phyloP scores from a whole-genome alignment of 176 grass and related monocot genomes.

The Oryza nivara region DNA sequence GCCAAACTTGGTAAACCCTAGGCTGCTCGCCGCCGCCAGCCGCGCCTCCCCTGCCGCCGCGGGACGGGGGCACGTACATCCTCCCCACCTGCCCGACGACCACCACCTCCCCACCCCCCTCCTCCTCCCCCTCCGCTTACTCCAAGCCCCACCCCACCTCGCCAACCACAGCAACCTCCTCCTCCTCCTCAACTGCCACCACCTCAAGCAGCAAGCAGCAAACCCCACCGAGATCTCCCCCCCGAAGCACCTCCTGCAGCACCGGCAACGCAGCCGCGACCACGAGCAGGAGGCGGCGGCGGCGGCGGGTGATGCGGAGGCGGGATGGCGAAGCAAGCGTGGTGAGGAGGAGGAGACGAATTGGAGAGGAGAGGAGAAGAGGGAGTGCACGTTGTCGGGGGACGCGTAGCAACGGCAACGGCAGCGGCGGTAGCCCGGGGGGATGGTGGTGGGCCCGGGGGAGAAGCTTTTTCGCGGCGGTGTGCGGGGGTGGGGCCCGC shows the following conservation, averaged over 20 bases:
- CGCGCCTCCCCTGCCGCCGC: slow-evolving; percentile 22
- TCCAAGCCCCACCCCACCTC: not conserved
- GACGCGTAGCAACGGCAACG: slow-evolving; percentile 40
- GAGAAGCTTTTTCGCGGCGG: not conserved
- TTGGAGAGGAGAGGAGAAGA: not conserved
- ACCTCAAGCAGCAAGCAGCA: not conserved
- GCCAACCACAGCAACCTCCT: not conserved
- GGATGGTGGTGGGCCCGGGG: not conserved
- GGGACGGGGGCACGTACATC: slow-evolving; percentile 80
- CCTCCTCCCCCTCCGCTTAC: not conserved
- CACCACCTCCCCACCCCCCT: not conserved
- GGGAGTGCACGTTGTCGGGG: not conserved
- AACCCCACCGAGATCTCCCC: slow-evolving; percentile 35
- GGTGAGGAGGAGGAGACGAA: not conserved
- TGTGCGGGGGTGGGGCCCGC: not conserved
- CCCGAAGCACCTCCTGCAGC: not conserved
- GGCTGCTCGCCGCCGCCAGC: slow-evolving; percentile 49
- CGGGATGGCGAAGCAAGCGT: slow-evolving; percentile 19
- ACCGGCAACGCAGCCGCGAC: not conserved
- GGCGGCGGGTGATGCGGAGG: slow-evolving; percentile 11
- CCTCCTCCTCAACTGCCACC: not conserved
- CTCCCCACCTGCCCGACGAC: not conserved
- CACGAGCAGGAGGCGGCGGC: not conserved
- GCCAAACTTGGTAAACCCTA: slow-evolving; percentile 94
- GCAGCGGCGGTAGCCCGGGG: not conserved